Conservation (phyloP, 2,329 filamentous ascomycete genomes). For the Alternaria infectoria region DNA sequence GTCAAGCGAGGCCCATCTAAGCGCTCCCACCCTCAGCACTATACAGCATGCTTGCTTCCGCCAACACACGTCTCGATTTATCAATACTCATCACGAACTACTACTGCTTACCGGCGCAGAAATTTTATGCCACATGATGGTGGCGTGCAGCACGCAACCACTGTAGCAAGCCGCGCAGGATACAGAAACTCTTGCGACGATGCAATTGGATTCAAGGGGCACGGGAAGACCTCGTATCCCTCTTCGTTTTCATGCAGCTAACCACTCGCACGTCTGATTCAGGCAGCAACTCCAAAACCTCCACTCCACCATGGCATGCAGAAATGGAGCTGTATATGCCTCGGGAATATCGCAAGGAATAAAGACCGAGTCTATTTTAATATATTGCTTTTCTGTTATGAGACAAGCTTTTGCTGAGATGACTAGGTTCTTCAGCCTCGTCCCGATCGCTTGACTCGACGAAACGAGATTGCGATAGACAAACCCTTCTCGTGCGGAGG, state of each 20-base stretch:
- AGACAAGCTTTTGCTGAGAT: slow-evolving; percentile 11
- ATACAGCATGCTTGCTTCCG: slow-evolving; percentile 9
- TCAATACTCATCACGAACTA: background rate
- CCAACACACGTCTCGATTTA: slow-evolving; percentile 3
- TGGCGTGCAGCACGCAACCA: slow-evolving; percentile 1
- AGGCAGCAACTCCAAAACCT: slow-evolving; percentile 12
- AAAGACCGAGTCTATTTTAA: slow-evolving; percentile 11
- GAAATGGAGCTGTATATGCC: background rate
- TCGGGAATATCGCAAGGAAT: slow-evolving; percentile 9
- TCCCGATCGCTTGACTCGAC: slow-evolving; percentile 5
- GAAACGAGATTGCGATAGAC: slow-evolving; percentile 1
- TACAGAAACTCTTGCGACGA: slow-evolving; percentile 11
- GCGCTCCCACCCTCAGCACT: background rate
- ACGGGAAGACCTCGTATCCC: slow-evolving; percentile 15
- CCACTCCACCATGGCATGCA: slow-evolving; percentile 14
- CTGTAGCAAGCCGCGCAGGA: background rate
- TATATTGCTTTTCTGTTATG: slow-evolving; percentile 1
- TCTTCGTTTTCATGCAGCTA: slow-evolving; percentile 9
- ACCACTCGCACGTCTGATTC: slow-evolving; percentile 6
- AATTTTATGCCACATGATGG: background rate
- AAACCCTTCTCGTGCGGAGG: background rate
- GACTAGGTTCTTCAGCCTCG: slow-evolving; percentile 4
- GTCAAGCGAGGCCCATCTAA: slow-evolving; percentile 17
- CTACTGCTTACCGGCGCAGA: background rate
- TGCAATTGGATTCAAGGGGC: background rate